A percentile compares a stretch with the other conserved stretches of the same genome.
phyloP scores from a whole-genome alignment of 2,329 filamentous ascomycete species.

The Capronia epimyces region DNA sequence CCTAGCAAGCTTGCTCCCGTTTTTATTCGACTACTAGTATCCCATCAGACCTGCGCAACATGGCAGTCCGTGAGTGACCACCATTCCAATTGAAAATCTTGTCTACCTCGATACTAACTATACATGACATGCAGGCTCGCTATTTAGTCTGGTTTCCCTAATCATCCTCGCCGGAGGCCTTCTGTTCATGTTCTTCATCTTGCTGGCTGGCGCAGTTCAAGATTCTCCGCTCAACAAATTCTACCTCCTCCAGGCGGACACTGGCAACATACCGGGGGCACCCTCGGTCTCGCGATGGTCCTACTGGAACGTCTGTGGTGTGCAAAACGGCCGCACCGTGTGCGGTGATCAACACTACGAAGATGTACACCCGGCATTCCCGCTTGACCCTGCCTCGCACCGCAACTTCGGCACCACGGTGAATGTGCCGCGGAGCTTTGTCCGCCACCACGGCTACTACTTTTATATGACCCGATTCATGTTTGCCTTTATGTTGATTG shows the following conservation, averaged over 20 bases:
- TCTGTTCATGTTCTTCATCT: conserved; percentile 60
- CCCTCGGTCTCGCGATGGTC: conserved; percentile 72
- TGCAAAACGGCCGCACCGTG: conserved; percentile 38
- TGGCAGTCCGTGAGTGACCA: conserved; percentile 33
- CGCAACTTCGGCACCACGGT: conserved; percentile 55
- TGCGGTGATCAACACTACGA: conserved; percentile 59
- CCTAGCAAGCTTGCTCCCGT: not conserved
- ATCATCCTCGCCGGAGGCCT: conserved; percentile 58
- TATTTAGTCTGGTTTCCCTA: conserved; percentile 54
- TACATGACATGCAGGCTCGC: conserved; percentile 46
- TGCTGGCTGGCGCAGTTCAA: conserved; percentile 56
- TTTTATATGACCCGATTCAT: conserved; percentile 87
- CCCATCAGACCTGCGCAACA: conserved; percentile 6
- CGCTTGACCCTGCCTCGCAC: conserved; percentile 54
- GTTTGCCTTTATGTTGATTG: conserved; percentile 85
- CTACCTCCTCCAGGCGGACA: conserved; percentile 81
- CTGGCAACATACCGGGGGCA: conserved; percentile 64
- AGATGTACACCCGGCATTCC: conserved; percentile 56
- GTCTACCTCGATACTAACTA: not conserved
- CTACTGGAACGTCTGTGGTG: conserved; percentile 76
- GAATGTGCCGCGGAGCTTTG: conserved; percentile 51
- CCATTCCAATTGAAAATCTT: not conserved
- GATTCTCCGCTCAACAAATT: conserved; percentile 61
- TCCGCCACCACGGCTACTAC: conserved; percentile 60
- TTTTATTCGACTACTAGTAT: not conserved